Evolutionary conservation across 176 grass and related monocot species (phyloP).

Genomic region (Pontederia paniculata): DNA sequence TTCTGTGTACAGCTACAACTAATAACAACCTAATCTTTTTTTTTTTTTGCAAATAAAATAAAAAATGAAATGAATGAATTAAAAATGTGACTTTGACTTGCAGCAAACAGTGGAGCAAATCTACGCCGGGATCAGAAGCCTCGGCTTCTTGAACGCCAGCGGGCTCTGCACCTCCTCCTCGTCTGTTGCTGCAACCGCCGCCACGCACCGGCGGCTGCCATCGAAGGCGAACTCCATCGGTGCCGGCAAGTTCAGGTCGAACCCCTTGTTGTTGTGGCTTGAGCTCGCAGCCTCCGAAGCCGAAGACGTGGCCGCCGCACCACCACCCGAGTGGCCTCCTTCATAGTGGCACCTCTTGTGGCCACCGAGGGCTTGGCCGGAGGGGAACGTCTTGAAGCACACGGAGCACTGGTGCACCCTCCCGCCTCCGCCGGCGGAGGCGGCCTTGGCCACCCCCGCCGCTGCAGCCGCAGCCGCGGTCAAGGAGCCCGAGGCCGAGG

Average conservation of each 20-base stretch:
- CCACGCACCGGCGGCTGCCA: conserved; percentile 5
- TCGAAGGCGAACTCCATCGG: conserved; percentile 27
- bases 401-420: conserved; percentile 56
- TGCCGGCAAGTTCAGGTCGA: conserved; percentile 76
- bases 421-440: background rate
- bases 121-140: conserved; percentile 50
- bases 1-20: background rate
- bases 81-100: background rate
- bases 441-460: background rate
- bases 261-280: conserved; percentile 9
- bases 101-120: background rate
- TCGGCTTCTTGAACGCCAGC: conserved; percentile 64
- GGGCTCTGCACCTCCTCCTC: conserved; percentile 86
- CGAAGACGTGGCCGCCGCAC: background rate
- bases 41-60: too few relatives aligned
- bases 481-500: conserved; percentile 23
- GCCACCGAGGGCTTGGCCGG: conserved; percentile 78
- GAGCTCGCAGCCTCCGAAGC: background rate
- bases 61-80: background rate
- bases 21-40: too few relatives aligned
- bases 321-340: conserved; percentile 43
- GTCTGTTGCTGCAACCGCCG: conserved; percentile 16
- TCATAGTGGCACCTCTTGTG: conserved; percentile 90
- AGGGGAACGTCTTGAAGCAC: conserved; percentile 64
- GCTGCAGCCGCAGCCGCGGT: conserved; percentile 3